These are phyloP conservation scores for Diutina siamensis DNA, from an alignment of 1,139 yeast genomes.

Conservation along the genomic window DNA sequence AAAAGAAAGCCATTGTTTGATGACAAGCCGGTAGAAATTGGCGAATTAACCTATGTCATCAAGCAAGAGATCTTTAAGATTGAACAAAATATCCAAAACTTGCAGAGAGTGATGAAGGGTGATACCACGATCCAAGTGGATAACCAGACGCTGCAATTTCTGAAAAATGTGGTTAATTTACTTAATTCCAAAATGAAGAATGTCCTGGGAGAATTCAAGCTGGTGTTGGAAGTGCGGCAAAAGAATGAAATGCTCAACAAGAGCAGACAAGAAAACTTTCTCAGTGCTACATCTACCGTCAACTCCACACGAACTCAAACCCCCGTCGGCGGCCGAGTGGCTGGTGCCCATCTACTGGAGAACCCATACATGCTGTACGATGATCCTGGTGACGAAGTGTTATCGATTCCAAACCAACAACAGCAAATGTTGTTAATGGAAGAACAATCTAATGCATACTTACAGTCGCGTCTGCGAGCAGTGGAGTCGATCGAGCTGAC, in stretches of 20 bases:
- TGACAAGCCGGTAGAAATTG: constrained; percentile 88
- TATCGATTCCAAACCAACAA: constrained; percentile 64
- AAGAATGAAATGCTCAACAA: constrained; percentile 73
- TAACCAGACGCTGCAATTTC: constrained; percentile 56
- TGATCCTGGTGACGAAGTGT: constrained; percentile 28
- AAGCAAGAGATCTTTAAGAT: constrained; percentile 86
- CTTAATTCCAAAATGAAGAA: constrained; percentile 84
- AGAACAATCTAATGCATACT: constrained; percentile 55
- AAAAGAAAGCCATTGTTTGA: constrained; percentile 88
- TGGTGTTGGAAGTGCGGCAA: constrained; percentile 79
- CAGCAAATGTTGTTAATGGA: constrained; percentile 65
- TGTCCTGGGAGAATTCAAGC: constrained; percentile 84
- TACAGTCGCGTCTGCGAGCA: constrained; percentile 78
- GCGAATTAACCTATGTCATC: constrained; percentile 83
- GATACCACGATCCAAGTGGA: constrained; percentile 36
- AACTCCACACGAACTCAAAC: constrained; percentile 20
- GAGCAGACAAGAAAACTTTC: constrained; percentile 74
- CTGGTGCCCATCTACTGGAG: constrained; percentile 19
- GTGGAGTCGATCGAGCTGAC: constrained; percentile 95
- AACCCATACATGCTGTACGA: constrained; percentile 28
- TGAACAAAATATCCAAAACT: constrained; percentile 61
- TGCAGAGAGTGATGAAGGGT: constrained; percentile 45
- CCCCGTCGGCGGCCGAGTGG: constrained; percentile 8
- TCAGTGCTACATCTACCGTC: constrained; percentile 37
- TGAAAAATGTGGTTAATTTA: constrained; percentile 77